Conservation (phyloP, 2,329 filamentous ascomycete species). For the Exophiala sp. region DNA sequence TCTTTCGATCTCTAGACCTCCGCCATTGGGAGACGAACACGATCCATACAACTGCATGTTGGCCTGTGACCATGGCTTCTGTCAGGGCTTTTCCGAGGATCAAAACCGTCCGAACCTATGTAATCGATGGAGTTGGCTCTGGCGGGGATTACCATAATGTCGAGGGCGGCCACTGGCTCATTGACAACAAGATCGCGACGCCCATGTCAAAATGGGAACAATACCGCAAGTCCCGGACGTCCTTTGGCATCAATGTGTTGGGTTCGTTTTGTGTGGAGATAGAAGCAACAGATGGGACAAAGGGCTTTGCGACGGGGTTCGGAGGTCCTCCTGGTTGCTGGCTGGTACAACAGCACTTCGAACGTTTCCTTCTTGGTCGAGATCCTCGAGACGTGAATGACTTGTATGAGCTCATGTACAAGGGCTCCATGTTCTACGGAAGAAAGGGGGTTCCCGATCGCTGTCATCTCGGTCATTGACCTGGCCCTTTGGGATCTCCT, state of each 20-base stretch:
- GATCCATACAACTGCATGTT: too few relatives aligned
- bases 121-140: constrained; percentile 44
- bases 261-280: constrained; percentile 89
- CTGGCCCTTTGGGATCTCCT: constrained; percentile 87
- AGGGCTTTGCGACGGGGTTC: constrained; percentile 89
- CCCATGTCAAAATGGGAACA: constrained; percentile 86
- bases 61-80: constrained; percentile 11
- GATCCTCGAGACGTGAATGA: constrained; percentile 88
- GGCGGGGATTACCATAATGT: constrained; percentile 73
- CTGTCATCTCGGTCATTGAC: constrained; percentile 91
- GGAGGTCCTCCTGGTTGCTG: constrained; percentile 90
- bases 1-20: too few relatives aligned
- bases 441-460: constrained; percentile 84
- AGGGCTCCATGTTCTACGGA: constrained; percentile 92
- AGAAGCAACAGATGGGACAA: constrained; percentile 82
- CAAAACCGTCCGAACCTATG: constrained; percentile 42
- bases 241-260: constrained; percentile 92
- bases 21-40: too few relatives aligned
- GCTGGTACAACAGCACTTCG: constrained; percentile 89
- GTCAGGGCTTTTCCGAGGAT: constrained; percentile 39
- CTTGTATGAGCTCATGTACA: constrained; percentile 95
- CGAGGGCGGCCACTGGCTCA: constrained; percentile 63
- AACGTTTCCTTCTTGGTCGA: constrained; percentile 80
- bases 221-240: constrained; percentile 80
- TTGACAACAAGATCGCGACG: constrained; percentile 86